Percentiles rank a stretch among this genome's conserved stretches.
Conservation (phyloP, 805 yeast species). For the Pichia cabralensis region DNA sequence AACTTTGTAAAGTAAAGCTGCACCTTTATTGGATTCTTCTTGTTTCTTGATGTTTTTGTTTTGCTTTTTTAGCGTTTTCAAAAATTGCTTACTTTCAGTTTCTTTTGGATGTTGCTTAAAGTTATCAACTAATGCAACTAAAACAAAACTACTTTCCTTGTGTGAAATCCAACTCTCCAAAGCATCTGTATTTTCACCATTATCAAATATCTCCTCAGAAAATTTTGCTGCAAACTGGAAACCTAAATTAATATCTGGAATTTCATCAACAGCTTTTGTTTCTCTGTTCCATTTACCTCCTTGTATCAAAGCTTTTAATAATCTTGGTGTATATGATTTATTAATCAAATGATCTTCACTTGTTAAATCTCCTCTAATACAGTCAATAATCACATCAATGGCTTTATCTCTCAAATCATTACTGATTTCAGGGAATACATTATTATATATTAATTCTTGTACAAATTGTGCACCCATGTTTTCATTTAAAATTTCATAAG, state of each 20-base stretch:
- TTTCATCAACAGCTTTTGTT: constrained; percentile 38
- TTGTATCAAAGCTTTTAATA: constrained; percentile 67
- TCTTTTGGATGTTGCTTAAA: constrained; percentile 33
- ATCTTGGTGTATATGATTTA: constrained; percentile 65
- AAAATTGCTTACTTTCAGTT: constrained; percentile 34
- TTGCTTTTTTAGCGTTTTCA: constrained; percentile 42
- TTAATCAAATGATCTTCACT: constrained; percentile 60
- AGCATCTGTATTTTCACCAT: constrained; percentile 41
- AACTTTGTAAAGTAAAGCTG: constrained; percentile 37
- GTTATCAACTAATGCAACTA: constrained; percentile 70
- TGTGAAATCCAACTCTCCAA: constrained; percentile 56
- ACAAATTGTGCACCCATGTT: constrained; percentile 79
- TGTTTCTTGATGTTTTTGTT: constrained; percentile 35
- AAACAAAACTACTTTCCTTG: constrained; percentile 65
- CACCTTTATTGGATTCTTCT: constrained; percentile 51
- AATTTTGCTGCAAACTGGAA: constrained; percentile 47
- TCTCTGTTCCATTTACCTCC: constrained; percentile 77
- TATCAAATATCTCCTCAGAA: constrained; percentile 32
- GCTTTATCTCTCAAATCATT: constrained; percentile 32
- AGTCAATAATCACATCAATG: constrained; percentile 45
- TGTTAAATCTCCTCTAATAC: constrained; percentile 54
- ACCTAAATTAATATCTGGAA: constrained; percentile 41
- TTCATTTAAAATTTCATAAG: constrained; percentile 47
- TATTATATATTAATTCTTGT: constrained; percentile 58
- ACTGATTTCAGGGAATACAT: constrained; percentile 25